These are phyloP conservation scores for Centaurea solstitialis DNA, from an alignment of 129 eudicot species.

Conservation along the genomic window DNA sequence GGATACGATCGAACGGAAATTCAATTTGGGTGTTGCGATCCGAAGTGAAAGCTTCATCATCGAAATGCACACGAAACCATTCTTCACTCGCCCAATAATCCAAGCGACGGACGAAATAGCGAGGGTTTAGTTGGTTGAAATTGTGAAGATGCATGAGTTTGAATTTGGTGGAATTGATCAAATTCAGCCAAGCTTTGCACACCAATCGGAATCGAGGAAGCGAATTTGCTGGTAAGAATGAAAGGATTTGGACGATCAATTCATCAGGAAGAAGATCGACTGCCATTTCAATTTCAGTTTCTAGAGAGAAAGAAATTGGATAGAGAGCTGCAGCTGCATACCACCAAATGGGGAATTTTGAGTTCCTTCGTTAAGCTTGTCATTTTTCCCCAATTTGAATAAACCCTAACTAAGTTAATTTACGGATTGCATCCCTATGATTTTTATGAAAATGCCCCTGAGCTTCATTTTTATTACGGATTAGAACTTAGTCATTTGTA, in stretches of 20 bases:
- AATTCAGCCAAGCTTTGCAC: not conserved
- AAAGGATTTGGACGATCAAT: not conserved
- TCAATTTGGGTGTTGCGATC: not conserved
- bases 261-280: not conserved
- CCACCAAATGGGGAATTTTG: not conserved
- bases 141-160: not conserved
- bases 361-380: not conserved
- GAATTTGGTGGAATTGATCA: not conserved
- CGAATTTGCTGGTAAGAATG: not conserved
- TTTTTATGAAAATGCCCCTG: too few relatives aligned
- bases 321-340: not conserved
- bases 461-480: too few relatives aligned
- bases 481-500: too few relatives aligned
- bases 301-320: not conserved
- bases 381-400: too few relatives aligned
- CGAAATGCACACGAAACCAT: not conserved
- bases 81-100: not conserved
- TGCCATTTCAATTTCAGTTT: not conserved
- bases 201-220: not conserved
- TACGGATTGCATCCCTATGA: too few relatives aligned
- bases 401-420: too few relatives aligned
- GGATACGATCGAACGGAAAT: not conserved
- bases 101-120: not conserved
- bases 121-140: not conserved
- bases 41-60: not conserved